phyloP scores from a whole-genome alignment of 2,329 filamentous ascomycete species.

The Tricladium varicosporioides region DNA sequence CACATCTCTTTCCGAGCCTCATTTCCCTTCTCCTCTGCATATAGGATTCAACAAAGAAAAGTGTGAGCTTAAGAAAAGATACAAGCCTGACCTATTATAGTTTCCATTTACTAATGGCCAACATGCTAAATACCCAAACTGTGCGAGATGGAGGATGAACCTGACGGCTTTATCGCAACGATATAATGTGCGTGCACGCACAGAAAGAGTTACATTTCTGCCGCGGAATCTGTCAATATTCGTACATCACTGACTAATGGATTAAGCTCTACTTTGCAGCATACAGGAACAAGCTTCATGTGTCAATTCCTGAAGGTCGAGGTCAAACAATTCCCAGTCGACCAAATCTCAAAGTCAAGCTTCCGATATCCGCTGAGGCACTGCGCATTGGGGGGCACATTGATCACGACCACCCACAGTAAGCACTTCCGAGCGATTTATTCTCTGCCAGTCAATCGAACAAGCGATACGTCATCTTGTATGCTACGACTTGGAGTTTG shows the following conservation, averaged over 20 bases:
- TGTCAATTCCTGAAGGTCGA: constrained; percentile 50
- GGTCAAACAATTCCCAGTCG: constrained; percentile 47
- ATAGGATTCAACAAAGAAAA: too few species aligned
- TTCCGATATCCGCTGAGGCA: constrained; percentile 39
- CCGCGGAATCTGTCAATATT: background rate
- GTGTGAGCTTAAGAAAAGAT: background rate
- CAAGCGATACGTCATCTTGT: background rate
- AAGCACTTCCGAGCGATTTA: background rate
- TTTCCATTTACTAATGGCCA: background rate
- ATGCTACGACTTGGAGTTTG: too few species aligned
- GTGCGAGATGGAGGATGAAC: constrained; percentile 46
- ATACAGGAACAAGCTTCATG: constrained; percentile 54
- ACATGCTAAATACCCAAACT: background rate
- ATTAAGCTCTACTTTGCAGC: constrained; percentile 58
- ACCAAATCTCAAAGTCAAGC: constrained; percentile 51
- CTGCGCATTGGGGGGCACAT: constrained; percentile 52
- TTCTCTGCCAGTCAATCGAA: constrained; percentile 19
- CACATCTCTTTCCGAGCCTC: background rate
- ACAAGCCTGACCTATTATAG: background rate
- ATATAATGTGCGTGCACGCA: constrained; percentile 47
- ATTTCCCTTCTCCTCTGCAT: too few species aligned
- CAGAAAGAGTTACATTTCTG: background rate
- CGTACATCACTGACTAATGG: constrained; percentile 2
- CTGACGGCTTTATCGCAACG: constrained; percentile 56
- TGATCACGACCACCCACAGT: constrained; percentile 51